Evolutionary conservation across 2,329 filamentous ascomycete species (phyloP).

Genomic region (Paraphaeosphaeria minitans): DNA sequence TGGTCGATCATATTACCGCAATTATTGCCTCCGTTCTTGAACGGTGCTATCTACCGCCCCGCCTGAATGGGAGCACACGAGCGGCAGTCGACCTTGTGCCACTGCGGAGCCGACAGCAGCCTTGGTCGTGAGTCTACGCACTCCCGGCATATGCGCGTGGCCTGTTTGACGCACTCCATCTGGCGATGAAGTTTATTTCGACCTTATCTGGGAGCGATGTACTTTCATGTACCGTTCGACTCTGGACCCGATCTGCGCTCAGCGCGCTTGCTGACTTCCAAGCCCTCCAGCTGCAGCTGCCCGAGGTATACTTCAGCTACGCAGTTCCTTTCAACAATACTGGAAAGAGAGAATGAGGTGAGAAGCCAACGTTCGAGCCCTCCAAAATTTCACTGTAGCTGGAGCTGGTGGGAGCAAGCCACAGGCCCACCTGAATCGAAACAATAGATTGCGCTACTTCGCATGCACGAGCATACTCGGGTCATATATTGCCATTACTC

Average conservation of each 20-base stretch:
- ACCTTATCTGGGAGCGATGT: neutral
- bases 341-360: neutral
- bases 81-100: constrained; percentile 32
- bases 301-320: neutral
- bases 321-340: neutral
- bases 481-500: neutral
- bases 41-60: constrained; percentile 22
- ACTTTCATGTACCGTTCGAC: neutral
- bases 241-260: neutral
- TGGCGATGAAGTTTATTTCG: constrained; percentile 22
- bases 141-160: constrained; percentile 27
- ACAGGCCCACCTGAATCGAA: neutral
- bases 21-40: constrained; percentile 28
- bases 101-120: constrained; percentile 21
- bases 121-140: constrained; percentile 18
- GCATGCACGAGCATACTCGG: neutral
- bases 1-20: constrained; percentile 23
- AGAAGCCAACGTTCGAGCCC: neutral
- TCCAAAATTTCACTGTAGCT: neutral
- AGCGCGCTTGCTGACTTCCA: neutral
- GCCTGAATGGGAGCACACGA: constrained; percentile 24
- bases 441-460: neutral
- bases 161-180: constrained; percentile 19
- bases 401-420: neutral
- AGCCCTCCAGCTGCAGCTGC: neutral